A percentile compares a stretch with the other conserved stretches of the same genome.
Evolutionary conservation across 345 rosid genomes (phyloP).

Genomic region (Cardamine chenopodiifolia): DNA sequence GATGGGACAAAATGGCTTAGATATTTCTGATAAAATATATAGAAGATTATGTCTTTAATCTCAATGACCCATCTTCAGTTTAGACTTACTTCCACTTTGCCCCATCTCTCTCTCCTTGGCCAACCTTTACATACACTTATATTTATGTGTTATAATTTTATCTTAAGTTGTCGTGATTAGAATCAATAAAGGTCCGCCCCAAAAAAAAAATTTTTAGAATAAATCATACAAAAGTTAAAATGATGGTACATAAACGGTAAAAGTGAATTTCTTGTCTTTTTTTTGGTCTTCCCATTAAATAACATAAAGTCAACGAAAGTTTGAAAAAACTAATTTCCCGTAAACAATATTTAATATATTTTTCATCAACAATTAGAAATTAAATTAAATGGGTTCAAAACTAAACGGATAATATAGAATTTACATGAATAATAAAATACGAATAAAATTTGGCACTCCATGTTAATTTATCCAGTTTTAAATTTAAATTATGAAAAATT

Average conservation of each 20-base stretch:
- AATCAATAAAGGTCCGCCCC: neutral
- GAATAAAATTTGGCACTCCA: too few species aligned
- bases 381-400: too few species aligned
- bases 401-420: too few species aligned
- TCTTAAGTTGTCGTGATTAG: slow-evolving; percentile 12
- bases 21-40: neutral
- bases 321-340: neutral
- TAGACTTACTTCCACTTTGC: slow-evolving; percentile 35
- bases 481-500: too few species aligned
- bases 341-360: too few species aligned
- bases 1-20: slow-evolving; percentile 37
- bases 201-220: neutral
- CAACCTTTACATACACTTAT: slow-evolving; percentile 32
- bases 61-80: slow-evolving; percentile 25
- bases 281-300: neutral
- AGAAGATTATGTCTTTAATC: slow-evolving; percentile 11
- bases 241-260: slow-evolving; percentile 19
- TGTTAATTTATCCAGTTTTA: too few species aligned
- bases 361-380: too few species aligned
- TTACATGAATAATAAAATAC: too few species aligned
- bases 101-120: slow-evolving; percentile 26
- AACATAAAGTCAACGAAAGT: slow-evolving; percentile 21
- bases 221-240: slow-evolving; percentile 9
- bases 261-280: slow-evolving; percentile 21
- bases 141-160: neutral